phyloP scores from a whole-genome alignment of 352 stramenopile genomes.

The Thraustotheca clavata region DNA sequence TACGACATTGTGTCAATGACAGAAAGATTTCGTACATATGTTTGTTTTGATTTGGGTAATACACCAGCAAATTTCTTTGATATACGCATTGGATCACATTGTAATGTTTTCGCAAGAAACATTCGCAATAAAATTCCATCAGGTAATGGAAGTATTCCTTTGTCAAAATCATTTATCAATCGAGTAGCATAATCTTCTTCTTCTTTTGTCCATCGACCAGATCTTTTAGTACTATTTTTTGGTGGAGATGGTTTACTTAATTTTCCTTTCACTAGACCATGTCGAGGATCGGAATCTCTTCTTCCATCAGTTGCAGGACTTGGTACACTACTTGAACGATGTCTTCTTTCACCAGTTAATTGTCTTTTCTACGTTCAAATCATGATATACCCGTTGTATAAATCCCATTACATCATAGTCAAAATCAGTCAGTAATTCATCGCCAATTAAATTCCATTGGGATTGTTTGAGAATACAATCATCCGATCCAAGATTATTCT shows the following conservation, averaged over 20 bases:
- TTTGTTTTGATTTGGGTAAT: background rate
- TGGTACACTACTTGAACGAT: background rate
- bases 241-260: background rate
- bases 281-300: background rate
- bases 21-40: background rate
- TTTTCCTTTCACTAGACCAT: background rate
- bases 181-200: slow-evolving; percentile 64
- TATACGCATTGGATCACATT: slow-evolving; percentile 91
- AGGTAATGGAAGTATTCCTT: slow-evolving; percentile 66
- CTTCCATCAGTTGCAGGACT: background rate
- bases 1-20: background rate
- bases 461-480: background rate
- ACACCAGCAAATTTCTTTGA: slow-evolving; percentile 86
- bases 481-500: background rate
- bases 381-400: too few species aligned
- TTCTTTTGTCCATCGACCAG: slow-evolving; percentile 31
- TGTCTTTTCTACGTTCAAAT: background rate
- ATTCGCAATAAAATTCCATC: slow-evolving; percentile 80
- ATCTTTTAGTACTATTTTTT: slow-evolving; percentile 16
- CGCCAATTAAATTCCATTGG: background rate
- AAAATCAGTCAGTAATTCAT: background rate
- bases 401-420: background rate
- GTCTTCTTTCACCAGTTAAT: background rate
- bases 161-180: slow-evolving; percentile 84
- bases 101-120: slow-evolving; percentile 83